Percentiles rank a stretch among this genome's conserved stretches.
These are phyloP conservation scores for Cucumis sativus DNA, from an alignment of 306 rosid genomes.

Conservation along the genomic window DNA sequence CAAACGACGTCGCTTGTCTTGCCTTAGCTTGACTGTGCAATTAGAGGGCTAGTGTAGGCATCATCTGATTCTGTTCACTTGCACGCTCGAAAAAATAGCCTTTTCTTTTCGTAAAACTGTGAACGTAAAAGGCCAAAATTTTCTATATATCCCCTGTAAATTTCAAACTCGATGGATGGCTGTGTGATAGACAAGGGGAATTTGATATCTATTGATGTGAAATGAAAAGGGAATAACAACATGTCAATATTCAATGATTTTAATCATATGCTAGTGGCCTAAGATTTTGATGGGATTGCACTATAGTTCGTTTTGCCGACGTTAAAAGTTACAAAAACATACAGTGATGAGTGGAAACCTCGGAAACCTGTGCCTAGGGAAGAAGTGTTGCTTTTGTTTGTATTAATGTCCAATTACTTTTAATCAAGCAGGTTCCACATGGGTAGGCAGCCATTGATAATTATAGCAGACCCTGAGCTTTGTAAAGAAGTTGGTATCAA, in stretches of 20 bases:
- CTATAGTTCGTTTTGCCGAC: background rate
- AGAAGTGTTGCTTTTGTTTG: background rate
- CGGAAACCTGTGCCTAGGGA: background rate
- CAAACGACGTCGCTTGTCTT: background rate
- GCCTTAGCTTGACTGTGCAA: background rate
- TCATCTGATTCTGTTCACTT: background rate
- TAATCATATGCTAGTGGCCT: background rate
- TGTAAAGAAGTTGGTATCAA: constrained; percentile 76
- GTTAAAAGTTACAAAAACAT: background rate
- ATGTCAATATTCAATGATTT: background rate
- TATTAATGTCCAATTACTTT: background rate
- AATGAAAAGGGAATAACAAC: background rate
- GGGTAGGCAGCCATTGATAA: constrained; percentile 87
- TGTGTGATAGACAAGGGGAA: background rate
- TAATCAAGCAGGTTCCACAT: constrained; percentile 59
- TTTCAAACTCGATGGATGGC: background rate
- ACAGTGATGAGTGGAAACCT: background rate
- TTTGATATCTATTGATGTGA: background rate
- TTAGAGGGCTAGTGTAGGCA: background rate
- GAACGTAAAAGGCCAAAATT: background rate
- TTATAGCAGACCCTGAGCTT: constrained; percentile 76
- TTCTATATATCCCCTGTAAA: background rate
- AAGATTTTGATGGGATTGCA: constrained; percentile 2
- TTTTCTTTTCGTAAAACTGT: background rate
- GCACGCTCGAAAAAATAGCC: background rate